Evolutionary conservation across 2,329 filamentous ascomycete species (phyloP).

Genomic region (Stagonosporopsis vannaccii): DNA sequence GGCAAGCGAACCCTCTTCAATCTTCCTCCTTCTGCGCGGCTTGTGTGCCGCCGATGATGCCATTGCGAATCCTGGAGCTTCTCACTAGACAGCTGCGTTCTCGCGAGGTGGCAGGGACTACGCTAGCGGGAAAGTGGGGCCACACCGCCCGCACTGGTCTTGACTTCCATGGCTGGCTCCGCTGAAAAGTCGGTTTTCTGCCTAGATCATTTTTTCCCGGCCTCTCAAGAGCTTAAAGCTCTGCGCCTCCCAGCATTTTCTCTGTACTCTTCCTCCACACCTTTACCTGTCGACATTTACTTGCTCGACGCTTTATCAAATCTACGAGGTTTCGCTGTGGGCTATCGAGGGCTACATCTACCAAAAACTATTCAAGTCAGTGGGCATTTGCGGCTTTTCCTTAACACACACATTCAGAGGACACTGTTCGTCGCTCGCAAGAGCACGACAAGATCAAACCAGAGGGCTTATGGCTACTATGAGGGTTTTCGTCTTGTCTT

Average conservation of each 20-base stretch:
- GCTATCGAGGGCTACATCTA: conserved; percentile 46
- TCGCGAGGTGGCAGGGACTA: conserved; percentile 8
- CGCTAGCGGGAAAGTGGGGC: conserved; percentile 7
- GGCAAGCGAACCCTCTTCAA: conserved; percentile 50
- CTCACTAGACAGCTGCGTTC: conserved; percentile 2
- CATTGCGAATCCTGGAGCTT: conserved; percentile 31
- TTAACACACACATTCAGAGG: conserved; percentile 50
- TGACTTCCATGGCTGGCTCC: conserved; percentile 9
- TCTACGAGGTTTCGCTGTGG: conserved; percentile 44
- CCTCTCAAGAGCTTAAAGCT: conserved; percentile 19
- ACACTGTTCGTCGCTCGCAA: conserved; percentile 46
- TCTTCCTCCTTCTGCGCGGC: conserved; percentile 54
- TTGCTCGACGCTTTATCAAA: conserved; percentile 21
- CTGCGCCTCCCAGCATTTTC: conserved; percentile 18
- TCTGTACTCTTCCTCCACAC: conserved; percentile 15
- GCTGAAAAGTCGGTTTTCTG: conserved; percentile 11
- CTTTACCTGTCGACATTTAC: conserved; percentile 14
- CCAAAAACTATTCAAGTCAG: conserved; percentile 50
- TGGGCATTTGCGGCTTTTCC: conserved; percentile 51
- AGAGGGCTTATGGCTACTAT: conserved; percentile 51
- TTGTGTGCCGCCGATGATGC: conserved; percentile 47
- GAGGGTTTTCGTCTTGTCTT: conserved; percentile 53
- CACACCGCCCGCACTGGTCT: conserved; percentile 7
- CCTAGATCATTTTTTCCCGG: conserved; percentile 5
- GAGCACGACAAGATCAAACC: conserved; percentile 47